phyloP scores from a whole-genome alignment of 371 early-diverging fungal genomes.

The Mortierella sp. region DNA sequence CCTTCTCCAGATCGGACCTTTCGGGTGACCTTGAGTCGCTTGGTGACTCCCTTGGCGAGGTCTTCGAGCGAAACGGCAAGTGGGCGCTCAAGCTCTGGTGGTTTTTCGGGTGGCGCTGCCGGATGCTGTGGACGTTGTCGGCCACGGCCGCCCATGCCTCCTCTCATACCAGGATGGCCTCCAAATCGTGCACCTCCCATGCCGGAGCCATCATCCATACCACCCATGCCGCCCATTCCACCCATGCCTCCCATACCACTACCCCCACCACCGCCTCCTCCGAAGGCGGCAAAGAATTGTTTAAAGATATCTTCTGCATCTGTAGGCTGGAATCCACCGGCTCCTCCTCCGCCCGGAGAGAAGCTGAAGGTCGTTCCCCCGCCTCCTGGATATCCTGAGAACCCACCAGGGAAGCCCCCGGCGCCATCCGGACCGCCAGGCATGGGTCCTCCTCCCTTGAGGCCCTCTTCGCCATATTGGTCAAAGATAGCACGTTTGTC shows the following conservation, averaged over 20 bases:
- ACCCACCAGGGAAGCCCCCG: constrained; percentile 56
- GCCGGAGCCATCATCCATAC: constrained; percentile 53
- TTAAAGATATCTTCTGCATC: constrained; percentile 94
- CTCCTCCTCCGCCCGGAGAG: constrained; percentile 54
- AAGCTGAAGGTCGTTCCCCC: constrained; percentile 61
- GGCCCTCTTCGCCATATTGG: constrained; percentile 92
- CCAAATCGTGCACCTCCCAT: constrained; percentile 61
- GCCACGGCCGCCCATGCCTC: constrained; percentile 22
- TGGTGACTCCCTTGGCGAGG: constrained; percentile 87
- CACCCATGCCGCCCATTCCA: constrained; percentile 12
- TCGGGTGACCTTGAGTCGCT: constrained; percentile 91
- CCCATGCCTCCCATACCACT: not conserved
- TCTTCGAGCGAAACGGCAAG: constrained; percentile 90
- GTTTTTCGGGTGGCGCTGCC: not conserved
- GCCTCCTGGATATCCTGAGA: constrained; percentile 31
- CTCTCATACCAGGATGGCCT: constrained; percentile 18
- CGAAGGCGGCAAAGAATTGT: constrained; percentile 82
- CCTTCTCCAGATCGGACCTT: constrained; percentile 58
- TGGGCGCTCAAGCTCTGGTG: constrained; percentile 60
- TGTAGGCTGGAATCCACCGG: constrained; percentile 77
- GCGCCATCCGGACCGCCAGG: constrained; percentile 58
- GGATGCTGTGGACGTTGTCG: not conserved
- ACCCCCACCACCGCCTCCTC: constrained; percentile 51
- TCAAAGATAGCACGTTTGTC: constrained; percentile 89
- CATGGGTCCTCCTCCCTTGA: constrained; percentile 69